Evolutionary conservation across 768 basidiomycete genomes (phyloP), one percentile per base, ranked within the genome.

Genomic region (Rhizopogon vinicolor): DNA sequence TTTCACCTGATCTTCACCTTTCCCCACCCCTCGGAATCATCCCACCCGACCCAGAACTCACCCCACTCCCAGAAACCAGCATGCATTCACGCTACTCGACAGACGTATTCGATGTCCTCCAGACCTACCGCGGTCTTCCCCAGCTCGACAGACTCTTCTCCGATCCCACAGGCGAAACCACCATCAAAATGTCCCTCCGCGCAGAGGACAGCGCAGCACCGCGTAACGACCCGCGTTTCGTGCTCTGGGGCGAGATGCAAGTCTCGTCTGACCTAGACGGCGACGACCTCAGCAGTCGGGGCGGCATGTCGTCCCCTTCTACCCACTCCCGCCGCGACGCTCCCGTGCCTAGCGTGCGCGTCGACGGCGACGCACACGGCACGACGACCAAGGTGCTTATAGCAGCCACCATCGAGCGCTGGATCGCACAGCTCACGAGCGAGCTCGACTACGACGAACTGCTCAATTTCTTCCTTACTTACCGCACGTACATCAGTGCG

Each of bases 381-480:
- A 73, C 64, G 28, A 69, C 65, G 58, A 70, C 66, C 52, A 71
- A 65, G 59, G 75, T 91, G 25, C 75, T 96, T n/a, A 74, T 95
- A 13, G 93, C 91, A 0, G 93, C 93, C 4, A 93, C 91, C 3
- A 91, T 95, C 63, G 93, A 95, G 68, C 86, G 93, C 0, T 93
- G 91, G 91, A 86, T 97, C 53, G 92, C 91, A 1, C 91, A 96
- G 64, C 74, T 96, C 48, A 95, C 94, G 31, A 89, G 86, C 62
- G 86, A 89, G 62, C 75, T 93, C 63, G 85, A 89, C 68, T 90
- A 91, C 55, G 92, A 93, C 66, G 90, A 93, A 62, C 77, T 94
- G 29, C 78, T 93, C 54, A 85, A 90, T 63, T 95, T 95, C 68
- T 93, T 97, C 79, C 79, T 96, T 67, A 94, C 93, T 2, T 97